Base-by-base conservation (phyloP, 2,329 filamentous ascomycete species). In the Ophidiomyces ophidiicola region DNA sequence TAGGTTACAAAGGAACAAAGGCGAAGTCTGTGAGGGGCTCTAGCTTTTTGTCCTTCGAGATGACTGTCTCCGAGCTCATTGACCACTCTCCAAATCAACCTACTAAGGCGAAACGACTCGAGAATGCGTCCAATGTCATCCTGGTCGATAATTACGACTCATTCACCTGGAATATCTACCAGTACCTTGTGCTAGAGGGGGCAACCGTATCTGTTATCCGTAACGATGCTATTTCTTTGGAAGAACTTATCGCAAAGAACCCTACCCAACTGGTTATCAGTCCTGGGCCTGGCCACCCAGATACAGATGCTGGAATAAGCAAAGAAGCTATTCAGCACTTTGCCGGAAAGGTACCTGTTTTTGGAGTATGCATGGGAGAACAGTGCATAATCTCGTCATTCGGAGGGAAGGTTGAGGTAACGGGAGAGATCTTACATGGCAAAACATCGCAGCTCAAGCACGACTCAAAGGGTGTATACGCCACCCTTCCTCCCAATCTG, bases 61-160 rank as follows among this genome's bases (percentile, higher is more conserved):
- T 36, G 32, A 19, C 29, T 21, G 20, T n/a, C 29, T 14, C 15
- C 11, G 39, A 37, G 6, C 36, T 32, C 30, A 68, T 80, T 46
- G 88, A 94, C 58, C 79, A 94, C 62, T 94, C 88, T 44, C 86
- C 87, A 53, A 59, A 55, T 53, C 79, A 94, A 61, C 82, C 84
- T 44, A 73, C 80, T 47, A 79, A 81, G 37, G 78, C 79, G 20
- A 68, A 78, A 37, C 77, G 78, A 24, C 69, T 94, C 38, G 60
- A 80, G 17, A 86, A 78, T 36, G 90, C 90, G 18, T 82, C 81
- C 42, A 96, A 96, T 62, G 72, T 98, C 43, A 74, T 98, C 46
- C 72, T 98, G 47, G 94, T 98, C 54, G 90, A 98, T 70, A 98
- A 98, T 64, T 98, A 96, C 63, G 90, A 98, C 63, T 96, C 90